These are phyloP conservation scores for Lactarius indigo DNA, from an alignment of 768 basidiomycete genomes.

Conservation along the genomic window DNA sequence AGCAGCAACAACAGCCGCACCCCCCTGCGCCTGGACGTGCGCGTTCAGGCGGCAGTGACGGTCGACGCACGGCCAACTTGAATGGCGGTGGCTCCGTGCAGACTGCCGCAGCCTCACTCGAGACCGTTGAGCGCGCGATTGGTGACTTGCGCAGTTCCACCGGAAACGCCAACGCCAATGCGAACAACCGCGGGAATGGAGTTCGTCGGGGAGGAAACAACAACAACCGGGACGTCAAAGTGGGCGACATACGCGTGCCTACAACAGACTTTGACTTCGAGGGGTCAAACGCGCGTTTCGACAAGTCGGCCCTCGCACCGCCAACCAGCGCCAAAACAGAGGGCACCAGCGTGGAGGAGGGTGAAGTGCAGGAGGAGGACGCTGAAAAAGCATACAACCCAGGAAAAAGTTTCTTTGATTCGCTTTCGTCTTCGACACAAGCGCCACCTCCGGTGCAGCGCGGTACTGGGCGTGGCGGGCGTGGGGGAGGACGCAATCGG, in stretches of 20 bases:
- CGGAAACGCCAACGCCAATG: slow-evolving; percentile 30
- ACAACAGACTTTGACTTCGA: slow-evolving; percentile 80
- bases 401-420: slow-evolving; percentile 78
- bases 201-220: slow-evolving; percentile 26
- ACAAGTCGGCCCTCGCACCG: slow-evolving; percentile 55
- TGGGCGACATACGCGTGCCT: slow-evolving; percentile 53
- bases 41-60: slow-evolving; percentile 28
- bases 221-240: slow-evolving; percentile 29
- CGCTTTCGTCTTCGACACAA: slow-evolving; percentile 49
- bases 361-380: slow-evolving; percentile 35
- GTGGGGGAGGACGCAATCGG: slow-evolving; percentile 59
- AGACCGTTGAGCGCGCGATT: slow-evolving; percentile 61
- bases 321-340: slow-evolving; percentile 28
- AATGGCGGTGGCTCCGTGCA: slow-evolving; percentile 51
- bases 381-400: slow-evolving; percentile 64
- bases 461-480: slow-evolving; percentile 43
- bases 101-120: slow-evolving; percentile 69
- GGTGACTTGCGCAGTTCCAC: slow-evolving; percentile 43
- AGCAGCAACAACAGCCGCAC: slow-evolving; percentile 17
- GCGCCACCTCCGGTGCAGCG: slow-evolving; percentile 34
- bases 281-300: slow-evolving; percentile 73
- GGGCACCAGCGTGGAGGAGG: slow-evolving; percentile 35
- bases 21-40: slow-evolving; percentile 2
- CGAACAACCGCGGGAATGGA: slow-evolving; percentile 38
- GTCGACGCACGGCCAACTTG: slow-evolving; percentile 31